Evolutionary conservation across 1,284 basidiomycete species (phyloP), one percentile per base, ranked within the genome.

Genomic region (Irpex lacteus): DNA sequence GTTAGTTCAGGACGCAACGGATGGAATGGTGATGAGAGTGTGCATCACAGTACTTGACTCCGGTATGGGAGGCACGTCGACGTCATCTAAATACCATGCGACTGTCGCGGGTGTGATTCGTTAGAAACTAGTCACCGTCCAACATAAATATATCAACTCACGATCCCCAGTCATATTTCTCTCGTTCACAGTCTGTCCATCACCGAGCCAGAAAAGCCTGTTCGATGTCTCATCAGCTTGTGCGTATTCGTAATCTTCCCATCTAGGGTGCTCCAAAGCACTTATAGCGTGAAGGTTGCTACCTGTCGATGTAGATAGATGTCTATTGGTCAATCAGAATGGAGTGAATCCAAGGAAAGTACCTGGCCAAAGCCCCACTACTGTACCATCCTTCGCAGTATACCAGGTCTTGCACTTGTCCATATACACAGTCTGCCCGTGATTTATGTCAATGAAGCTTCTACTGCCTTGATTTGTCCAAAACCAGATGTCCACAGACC

Each of bases 351-450:
- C 6, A 2, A 36, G 34, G 34, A 7, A 36, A 36, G 34, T 36
- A 36, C 34, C 34, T 36, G 34, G 34, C 34, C 34, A 36, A 5
- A 36, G 74, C 0, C 78, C 85, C 15, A 80, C 78, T 1, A 88
- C 77, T 1, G 83, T 79, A 1, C 88, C 87, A 64, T 87, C 84
- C 3, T 85, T 85, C 54, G 76, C 77, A 70, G 89, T 89, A 70
- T 89, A 90, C 88, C 88, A 90, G 2, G 85, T 85, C 4, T 81
- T 77, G 68, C 87, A 89, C 63, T 83, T 82, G 62, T 82, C 81
- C 38, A 36, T 36, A 36, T 36, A 36, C 34, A 36, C 34, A 36
- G 34, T 36, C 34, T 36, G 34, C 7, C 32, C 32, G 34, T 36
- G 2, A 5, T 36, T 1, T 36, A 36, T 36, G 34, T 36, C 34